These are phyloP conservation scores for Oryza meridionalis DNA, from an alignment of 176 grass and related monocot genomes.

Conservation along the genomic window DNA sequence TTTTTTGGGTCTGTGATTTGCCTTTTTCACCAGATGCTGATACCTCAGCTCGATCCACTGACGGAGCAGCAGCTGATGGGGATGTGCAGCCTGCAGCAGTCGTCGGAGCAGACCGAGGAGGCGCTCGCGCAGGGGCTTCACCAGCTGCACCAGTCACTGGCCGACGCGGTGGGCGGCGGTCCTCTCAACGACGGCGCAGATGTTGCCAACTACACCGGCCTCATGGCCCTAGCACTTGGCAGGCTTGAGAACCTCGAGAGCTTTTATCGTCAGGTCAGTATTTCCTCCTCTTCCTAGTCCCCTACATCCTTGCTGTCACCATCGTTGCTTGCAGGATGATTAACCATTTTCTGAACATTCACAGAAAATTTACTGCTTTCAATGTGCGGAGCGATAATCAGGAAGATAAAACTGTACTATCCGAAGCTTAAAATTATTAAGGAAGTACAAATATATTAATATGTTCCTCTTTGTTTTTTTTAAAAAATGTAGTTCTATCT, in stretches of 20 bases:
- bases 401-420: neutral
- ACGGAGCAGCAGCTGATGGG: constrained; percentile 81
- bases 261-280: constrained; percentile 76
- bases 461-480: neutral
- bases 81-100: constrained; percentile 76
- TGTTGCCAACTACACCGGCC: constrained; percentile 60
- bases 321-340: neutral
- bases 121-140: constrained; percentile 79
- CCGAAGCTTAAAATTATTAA: neutral
- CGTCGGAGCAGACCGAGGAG: constrained; percentile 81
- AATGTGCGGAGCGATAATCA: constrained; percentile 2
- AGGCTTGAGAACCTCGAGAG: constrained; percentile 76
- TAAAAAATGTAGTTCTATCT: neutral
- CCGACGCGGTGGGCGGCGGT: constrained; percentile 58
- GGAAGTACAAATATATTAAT: neutral
- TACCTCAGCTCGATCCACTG: constrained; percentile 76
- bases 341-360: neutral
- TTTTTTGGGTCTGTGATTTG: neutral
- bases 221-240: constrained; percentile 69
- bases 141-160: constrained; percentile 69
- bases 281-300: neutral
- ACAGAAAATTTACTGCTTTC: neutral
- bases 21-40: constrained; percentile 64
- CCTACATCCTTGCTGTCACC: neutral
- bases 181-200: constrained; percentile 51